These are phyloP conservation scores for Backusella parvicylindrica DNA, from an alignment of 192 early-diverging fungal species.

Conservation along the genomic window DNA sequence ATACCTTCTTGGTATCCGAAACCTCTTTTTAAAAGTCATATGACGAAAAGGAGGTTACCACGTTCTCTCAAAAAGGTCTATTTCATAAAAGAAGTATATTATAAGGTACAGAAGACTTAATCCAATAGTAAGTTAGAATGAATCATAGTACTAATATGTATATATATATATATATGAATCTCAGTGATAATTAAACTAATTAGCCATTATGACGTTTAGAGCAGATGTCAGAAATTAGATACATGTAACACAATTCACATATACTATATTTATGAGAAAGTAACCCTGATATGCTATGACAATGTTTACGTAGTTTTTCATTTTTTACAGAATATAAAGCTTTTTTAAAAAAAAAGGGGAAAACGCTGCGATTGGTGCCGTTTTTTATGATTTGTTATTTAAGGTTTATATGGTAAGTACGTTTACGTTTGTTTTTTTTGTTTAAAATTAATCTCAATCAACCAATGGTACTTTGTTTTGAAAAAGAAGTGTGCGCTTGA, in stretches of 20 bases:
- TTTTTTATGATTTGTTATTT: neutral
- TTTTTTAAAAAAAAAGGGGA: neutral
- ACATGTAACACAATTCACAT: neutral
- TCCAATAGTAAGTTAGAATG: neutral
- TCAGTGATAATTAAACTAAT: neutral
- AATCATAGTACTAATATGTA: neutral
- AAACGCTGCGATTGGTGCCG: neutral
- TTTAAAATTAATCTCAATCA: too few relatives aligned
- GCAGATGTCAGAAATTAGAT: neutral
- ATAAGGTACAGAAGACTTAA: neutral
- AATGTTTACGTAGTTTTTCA: neutral
- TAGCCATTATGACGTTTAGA: neutral
- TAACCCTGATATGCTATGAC: neutral
- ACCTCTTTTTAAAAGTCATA: neutral
- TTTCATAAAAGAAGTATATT: neutral
- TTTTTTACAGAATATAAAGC: neutral
- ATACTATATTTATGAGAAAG: neutral
- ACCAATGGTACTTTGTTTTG: too few relatives aligned
- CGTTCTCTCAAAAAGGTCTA: neutral
- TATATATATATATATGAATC: too few relatives aligned
- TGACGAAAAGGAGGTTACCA: neutral
- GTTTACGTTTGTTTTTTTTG: neutral
- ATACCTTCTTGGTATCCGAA: neutral
- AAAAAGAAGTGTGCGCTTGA: too few relatives aligned
- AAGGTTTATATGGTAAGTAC: neutral